phyloP scores from a whole-genome alignment of 768 basidiomycete genomes.

The Fomitopsis pulvina region DNA sequence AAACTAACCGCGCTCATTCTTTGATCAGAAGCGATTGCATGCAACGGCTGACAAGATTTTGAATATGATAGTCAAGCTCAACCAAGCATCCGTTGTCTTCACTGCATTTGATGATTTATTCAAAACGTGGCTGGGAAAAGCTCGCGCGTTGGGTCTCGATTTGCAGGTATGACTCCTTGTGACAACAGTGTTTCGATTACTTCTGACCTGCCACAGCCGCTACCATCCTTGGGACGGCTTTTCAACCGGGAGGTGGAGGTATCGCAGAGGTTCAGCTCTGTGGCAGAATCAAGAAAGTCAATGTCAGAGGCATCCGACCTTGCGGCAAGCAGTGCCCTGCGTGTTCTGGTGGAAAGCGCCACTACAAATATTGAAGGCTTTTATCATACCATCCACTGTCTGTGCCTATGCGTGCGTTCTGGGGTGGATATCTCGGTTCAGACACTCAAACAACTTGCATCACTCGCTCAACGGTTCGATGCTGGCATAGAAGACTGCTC shows the following conservation, averaged over 20 bases:
- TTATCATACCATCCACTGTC: conserved; percentile 46
- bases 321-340: conserved; percentile 46
- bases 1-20: neutral
- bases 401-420: conserved; percentile 54
- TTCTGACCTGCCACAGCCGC: conserved; percentile 33
- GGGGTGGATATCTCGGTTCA: conserved; percentile 56
- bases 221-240: conserved; percentile 48
- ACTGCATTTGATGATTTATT: conserved; percentile 53
- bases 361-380: conserved; percentile 37
- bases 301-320: conserved; percentile 24
- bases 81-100: conserved; percentile 48
- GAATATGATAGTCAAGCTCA: conserved; percentile 46
- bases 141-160: conserved; percentile 27
- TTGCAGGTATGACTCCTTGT: conserved; percentile 30
- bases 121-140: conserved; percentile 49
- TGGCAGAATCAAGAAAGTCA: conserved; percentile 25
- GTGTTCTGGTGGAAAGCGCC: conserved; percentile 38
- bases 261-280: conserved; percentile 32
- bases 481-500: conserved; percentile 38
- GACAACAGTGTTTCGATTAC: neutral
- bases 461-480: conserved; percentile 31
- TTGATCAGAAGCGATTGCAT: conserved; percentile 6
- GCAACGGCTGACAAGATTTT: conserved; percentile 26
- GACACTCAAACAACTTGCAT: conserved; percentile 42
- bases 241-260: conserved; percentile 48